These are phyloP conservation scores for Colletotrichum sp. DNA, from an alignment of 2,329 filamentous ascomycete genomes.

Conservation along the genomic window DNA sequence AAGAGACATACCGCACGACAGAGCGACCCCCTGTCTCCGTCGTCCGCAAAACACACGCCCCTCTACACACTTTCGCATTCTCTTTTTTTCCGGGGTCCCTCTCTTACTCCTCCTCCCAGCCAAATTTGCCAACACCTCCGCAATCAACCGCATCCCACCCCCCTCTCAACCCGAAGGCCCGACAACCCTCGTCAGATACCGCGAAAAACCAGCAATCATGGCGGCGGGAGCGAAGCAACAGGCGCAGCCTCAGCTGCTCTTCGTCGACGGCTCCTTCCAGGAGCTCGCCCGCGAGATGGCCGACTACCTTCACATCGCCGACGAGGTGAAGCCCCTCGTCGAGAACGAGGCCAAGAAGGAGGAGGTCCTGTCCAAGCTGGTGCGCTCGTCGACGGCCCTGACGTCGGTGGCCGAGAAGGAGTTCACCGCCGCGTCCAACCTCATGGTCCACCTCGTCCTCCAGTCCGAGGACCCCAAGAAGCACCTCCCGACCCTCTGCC, in stretches of 20 bases:
- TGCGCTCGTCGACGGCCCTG: slow-evolving; percentile 77
- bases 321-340: slow-evolving; percentile 77
- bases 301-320: slow-evolving; percentile 86
- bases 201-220: slow-evolving; percentile 26
- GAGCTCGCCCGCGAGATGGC: slow-evolving; percentile 95
- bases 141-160: slow-evolving; percentile 1
- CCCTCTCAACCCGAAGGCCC: not conserved
- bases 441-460: slow-evolving; percentile 90
- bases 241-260: slow-evolving; percentile 65
- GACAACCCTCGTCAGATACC: slow-evolving; percentile 2
- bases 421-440: slow-evolving; percentile 94
- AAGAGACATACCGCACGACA: slow-evolving; percentile 20
- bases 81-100: slow-evolving; percentile 19
- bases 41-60: slow-evolving; percentile 17
- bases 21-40: slow-evolving; percentile 21
- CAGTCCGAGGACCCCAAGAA: slow-evolving; percentile 85
- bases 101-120: slow-evolving; percentile 20
- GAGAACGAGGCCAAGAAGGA: slow-evolving; percentile 72
- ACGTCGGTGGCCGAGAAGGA: slow-evolving; percentile 94
- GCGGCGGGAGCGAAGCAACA: slow-evolving; percentile 40
- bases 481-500: slow-evolving; percentile 87
- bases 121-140: slow-evolving; percentile 19
- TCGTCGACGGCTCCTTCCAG: slow-evolving; percentile 90
- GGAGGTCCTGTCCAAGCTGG: slow-evolving; percentile 87
- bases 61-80: slow-evolving; percentile 15